A percentile compares a stretch with the other conserved stretches of the same genome.
Conservation (phyloP, 2,329 filamentous ascomycete genomes). For the Colletotrichum tanaceti region DNA sequence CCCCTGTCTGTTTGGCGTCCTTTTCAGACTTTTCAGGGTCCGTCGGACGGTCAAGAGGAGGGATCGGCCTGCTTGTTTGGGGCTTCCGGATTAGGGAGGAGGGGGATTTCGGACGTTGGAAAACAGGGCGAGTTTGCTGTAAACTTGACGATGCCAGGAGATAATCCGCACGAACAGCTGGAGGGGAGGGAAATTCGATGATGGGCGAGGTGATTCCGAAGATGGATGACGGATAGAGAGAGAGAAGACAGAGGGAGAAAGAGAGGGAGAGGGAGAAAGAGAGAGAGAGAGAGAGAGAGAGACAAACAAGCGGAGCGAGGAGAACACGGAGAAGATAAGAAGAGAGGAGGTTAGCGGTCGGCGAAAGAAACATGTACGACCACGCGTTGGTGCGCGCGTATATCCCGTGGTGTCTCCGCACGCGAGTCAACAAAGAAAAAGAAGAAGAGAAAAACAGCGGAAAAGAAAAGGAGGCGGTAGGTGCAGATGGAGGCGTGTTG, state of each 20-base stretch:
- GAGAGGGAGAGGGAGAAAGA: too few species aligned
- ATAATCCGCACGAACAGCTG: neutral
- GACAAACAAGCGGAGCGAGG: too few species aligned
- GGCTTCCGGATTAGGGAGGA: constrained; percentile 23
- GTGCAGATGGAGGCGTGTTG: constrained; percentile 1
- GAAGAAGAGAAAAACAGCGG: neutral
- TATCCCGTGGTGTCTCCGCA: neutral
- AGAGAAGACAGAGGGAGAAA: neutral
- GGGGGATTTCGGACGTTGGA: constrained; percentile 9
- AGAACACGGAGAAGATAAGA: neutral
- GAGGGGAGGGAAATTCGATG: neutral
- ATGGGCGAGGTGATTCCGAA: too few species aligned
- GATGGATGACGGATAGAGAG: neutral
- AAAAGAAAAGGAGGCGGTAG: neutral
- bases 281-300: neutral
- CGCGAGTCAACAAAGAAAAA: constrained; percentile 28
- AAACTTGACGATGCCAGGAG: neutral
- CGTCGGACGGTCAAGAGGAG: constrained; percentile 9
- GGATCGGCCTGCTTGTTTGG: constrained; percentile 32
- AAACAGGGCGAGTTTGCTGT: constrained; percentile 21
- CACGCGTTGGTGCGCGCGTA: neutral
- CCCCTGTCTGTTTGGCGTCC: constrained; percentile 24
- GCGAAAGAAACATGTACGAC: neutral
- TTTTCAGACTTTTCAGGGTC: constrained; percentile 35
- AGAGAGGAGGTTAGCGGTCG: neutral